phyloP scores from a whole-genome alignment of 208 protist genomes.

The Acanthamoeba polyphaga region DNA sequence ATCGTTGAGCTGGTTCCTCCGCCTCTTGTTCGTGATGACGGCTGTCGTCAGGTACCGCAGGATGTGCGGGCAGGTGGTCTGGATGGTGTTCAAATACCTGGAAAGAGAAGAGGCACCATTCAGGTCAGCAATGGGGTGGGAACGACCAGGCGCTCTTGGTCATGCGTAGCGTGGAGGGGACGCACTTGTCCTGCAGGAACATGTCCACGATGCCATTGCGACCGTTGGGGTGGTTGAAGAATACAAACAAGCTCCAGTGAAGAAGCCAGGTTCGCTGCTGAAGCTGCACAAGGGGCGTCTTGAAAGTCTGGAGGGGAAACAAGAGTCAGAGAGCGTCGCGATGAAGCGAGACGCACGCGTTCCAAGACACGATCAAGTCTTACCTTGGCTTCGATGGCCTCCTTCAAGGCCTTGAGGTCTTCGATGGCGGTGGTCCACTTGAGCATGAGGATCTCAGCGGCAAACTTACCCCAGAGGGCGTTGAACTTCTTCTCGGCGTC shows the following conservation, averaged over 20 bases:
- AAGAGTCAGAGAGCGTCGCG: too few relatives aligned
- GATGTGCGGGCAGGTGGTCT: conserved; percentile 89
- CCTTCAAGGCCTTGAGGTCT: conserved; percentile 80
- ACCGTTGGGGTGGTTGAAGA: conserved; percentile 89
- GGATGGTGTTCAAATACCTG: conserved; percentile 87
- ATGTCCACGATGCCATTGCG: conserved; percentile 86
- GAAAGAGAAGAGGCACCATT: background rate
- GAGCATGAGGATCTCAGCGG: conserved; percentile 87
- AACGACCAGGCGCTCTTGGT: background rate
- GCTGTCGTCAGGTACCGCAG: conserved; percentile 89
- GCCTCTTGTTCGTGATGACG: conserved; percentile 86
- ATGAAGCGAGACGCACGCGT: background rate
- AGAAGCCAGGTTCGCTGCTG: conserved; percentile 91
- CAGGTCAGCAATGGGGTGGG: background rate
- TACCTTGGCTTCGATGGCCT: conserved; percentile 82
- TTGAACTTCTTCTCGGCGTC: conserved; percentile 81
- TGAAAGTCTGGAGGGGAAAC: background rate
- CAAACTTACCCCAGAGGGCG: conserved; percentile 91
- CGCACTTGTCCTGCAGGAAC: conserved; percentile 86
- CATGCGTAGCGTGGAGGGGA: background rate
- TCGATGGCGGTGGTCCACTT: conserved; percentile 89
- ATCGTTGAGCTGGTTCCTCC: conserved; percentile 80
- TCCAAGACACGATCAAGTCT: background rate
- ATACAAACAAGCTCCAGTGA: conserved; percentile 90
- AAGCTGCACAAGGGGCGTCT: conserved; percentile 84